These are phyloP conservation scores for Penicillium samsonianum DNA, from an alignment of 495 filamentous ascomycete genomes.

Conservation along the genomic window DNA sequence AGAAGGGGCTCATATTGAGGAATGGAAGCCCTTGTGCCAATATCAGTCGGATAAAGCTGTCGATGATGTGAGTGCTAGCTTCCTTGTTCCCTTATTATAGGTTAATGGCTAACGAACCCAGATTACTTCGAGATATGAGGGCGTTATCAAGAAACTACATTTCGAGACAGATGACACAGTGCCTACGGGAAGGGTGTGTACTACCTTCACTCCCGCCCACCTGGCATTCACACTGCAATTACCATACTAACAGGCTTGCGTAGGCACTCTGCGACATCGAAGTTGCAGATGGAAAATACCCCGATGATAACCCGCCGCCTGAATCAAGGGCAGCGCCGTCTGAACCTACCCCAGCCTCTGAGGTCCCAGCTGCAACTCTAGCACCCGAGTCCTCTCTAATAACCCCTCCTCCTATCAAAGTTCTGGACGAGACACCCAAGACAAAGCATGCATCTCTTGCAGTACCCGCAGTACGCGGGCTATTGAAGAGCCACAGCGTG, in stretches of 20 bases:
- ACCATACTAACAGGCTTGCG: slow-evolving; percentile 9
- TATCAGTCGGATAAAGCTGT: slow-evolving; percentile 98
- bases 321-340: slow-evolving; percentile 32
- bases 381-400: slow-evolving; percentile 21
- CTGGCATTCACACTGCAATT: neutral
- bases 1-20: slow-evolving; percentile 91
- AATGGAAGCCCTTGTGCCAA: slow-evolving; percentile 97
- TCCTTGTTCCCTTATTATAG: neutral
- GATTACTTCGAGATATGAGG: slow-evolving; percentile 93
- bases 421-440: slow-evolving; percentile 15
- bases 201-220: neutral
- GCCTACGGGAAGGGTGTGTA: slow-evolving; percentile 73
- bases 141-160: slow-evolving; percentile 93
- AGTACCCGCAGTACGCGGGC: slow-evolving; percentile 88
- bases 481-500: slow-evolving; percentile 74
- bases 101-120: slow-evolving; percentile 31
- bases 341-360: slow-evolving; percentile 21
- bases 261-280: slow-evolving; percentile 58
- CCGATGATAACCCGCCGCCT: slow-evolving; percentile 52
- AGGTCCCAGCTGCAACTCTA: slow-evolving; percentile 20
- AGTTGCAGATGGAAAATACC: slow-evolving; percentile 59
- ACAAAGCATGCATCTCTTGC: slow-evolving; percentile 70
- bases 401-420: slow-evolving; percentile 10
- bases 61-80: slow-evolving; percentile 65
- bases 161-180: slow-evolving; percentile 97